Base-by-base conservation (phyloP, 1,284 basidiomycete species). In the Apiotrichum sp. region DNA sequence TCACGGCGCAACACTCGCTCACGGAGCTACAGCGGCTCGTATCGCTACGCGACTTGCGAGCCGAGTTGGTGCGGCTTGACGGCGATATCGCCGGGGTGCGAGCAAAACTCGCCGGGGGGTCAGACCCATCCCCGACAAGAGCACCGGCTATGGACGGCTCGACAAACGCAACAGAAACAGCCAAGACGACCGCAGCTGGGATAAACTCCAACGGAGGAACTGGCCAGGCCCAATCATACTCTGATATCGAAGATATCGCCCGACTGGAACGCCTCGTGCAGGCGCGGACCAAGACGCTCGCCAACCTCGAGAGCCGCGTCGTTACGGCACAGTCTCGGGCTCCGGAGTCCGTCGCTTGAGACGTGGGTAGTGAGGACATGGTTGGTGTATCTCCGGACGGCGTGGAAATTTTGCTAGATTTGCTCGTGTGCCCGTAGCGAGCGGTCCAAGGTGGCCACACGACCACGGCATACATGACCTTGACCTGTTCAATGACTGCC, bases 241-340 rank as follows among this genome's bases (percentile, higher is more conserved):
- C 36, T 74, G 59, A 57, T 7, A 67, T 74, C 16, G 57, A 67
- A 1, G 71, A 73, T 49, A 53, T 64, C 6, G 48, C 49, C 7
- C 66, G 65, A 41, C 56, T 74, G n/a, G 62, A 71, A 39, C 56
- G 74, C n/a, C 59, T 74, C 11, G 55, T 74, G 7, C 56, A 56
- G 10, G 73, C 73, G 9, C 60, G 61, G 43, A 65, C 68, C 56
- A 67, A 65, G 62, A 71, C 72, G 29, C 58, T 60, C 50, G 65
- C 62, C 31, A 61, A 57, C 16, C 53, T 76, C 47, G 66, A 70
- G 52, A 63, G 58, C n/a, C 29, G 45, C 14, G 46, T 57, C 10
- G 47, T 29, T 13, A 10, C 14, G 31, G 22, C 47, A 13, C 6
- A 7, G 4, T 8, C 29, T 29, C 29, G 29, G 29, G 29, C 29